A percentile compares a stretch with the other conserved stretches of the same genome.
Evolutionary conservation across 345 rosid species (phyloP).

Genomic region (Brassica rapa): DNA sequence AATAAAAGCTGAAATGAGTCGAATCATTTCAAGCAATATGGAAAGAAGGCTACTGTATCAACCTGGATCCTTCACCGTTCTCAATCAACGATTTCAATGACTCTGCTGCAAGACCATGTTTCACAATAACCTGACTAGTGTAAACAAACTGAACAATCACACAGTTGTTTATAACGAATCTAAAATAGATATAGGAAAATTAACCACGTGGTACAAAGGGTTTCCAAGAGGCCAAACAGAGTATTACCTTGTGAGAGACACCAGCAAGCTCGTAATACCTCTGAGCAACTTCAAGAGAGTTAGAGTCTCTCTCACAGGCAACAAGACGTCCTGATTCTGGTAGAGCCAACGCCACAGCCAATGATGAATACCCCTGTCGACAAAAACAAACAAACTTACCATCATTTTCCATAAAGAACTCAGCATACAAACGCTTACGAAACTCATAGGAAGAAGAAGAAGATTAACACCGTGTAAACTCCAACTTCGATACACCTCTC

Average conservation of each 20-base stretch:
- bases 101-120: slow-evolving; percentile 76
- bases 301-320: slow-evolving; percentile 88
- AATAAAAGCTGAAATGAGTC: neutral
- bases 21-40: neutral
- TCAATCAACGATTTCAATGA: slow-evolving; percentile 59
- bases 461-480: slow-evolving; percentile 68
- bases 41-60: slow-evolving; percentile 24
- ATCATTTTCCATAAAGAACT: no score
- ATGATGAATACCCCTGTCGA: slow-evolving; percentile 83
- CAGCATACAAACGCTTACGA: no score
- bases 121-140: slow-evolving; percentile 59
- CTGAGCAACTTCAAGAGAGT: slow-evolving; percentile 71
- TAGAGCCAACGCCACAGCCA: slow-evolving; percentile 81
- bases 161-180: neutral
- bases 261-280: slow-evolving; percentile 79
- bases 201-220: neutral
- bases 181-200: neutral
- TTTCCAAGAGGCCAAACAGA: neutral
- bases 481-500: slow-evolving; percentile 86
- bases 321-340: slow-evolving; percentile 80
- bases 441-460: neutral
- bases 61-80: slow-evolving; percentile 84
- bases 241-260: slow-evolving; percentile 71
- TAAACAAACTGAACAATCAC: slow-evolving; percentile 23
- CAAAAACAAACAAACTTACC: neutral